phyloP scores from a whole-genome alignment of 2,329 filamentous ascomycete genomes.

The Didymella exigua region DNA sequence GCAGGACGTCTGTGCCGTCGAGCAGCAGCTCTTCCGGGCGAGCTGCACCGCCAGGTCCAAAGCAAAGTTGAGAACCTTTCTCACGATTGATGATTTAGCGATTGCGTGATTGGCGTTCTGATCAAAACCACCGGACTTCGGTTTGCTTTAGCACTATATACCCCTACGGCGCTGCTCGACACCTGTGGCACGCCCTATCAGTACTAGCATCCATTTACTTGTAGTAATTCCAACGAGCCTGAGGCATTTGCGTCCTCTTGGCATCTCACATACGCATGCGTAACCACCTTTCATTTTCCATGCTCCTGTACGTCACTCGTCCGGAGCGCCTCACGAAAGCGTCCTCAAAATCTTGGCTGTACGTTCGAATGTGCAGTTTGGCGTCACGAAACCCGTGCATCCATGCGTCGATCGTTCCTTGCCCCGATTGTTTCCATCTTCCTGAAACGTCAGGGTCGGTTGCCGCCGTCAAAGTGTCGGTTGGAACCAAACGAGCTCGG shows the following conservation, averaged over 20 bases:
- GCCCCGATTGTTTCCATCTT: constrained; percentile 5
- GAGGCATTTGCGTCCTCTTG: background rate
- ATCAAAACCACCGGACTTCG: background rate
- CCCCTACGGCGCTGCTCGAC: constrained; percentile 3
- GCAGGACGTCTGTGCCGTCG: constrained; percentile 9
- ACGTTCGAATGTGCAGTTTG: background rate
- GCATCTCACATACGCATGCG: background rate
- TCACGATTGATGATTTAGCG: constrained; percentile 18
- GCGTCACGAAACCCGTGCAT: constrained; percentile 1
- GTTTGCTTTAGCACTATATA: constrained; percentile 15
- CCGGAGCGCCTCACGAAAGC: background rate
- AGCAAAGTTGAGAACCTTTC: constrained; percentile 10
- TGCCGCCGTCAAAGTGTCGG: background rate
- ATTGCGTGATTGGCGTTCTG: constrained; percentile 16
- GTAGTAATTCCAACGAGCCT: constrained; percentile 5
- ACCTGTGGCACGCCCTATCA: background rate
- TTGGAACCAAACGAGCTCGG: background rate
- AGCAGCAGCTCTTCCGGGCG: constrained; percentile 15
- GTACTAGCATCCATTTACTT: constrained; percentile 5
- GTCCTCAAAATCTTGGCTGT: background rate
- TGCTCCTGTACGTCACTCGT: background rate
- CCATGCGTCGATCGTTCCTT: constrained; percentile 8
- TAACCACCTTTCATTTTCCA: background rate
- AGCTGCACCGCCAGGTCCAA: background rate
- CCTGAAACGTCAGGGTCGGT: background rate